Conservation (phyloP, 305 asterid species). For the Solanum hybrid region DNA sequence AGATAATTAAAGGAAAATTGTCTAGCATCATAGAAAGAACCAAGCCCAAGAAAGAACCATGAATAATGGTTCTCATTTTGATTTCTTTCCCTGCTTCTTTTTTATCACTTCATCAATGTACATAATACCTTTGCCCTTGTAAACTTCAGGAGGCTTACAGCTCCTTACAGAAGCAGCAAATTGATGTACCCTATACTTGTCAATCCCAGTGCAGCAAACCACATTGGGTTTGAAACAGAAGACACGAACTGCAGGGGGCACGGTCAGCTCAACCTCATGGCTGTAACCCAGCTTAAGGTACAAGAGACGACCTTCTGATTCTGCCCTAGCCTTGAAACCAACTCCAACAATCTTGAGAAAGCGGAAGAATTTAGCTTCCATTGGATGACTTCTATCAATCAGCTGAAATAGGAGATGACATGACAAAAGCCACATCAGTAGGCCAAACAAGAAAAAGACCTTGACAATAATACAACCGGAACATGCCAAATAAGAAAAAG, state of each 20-base stretch:
- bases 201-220: conserved; percentile 66
- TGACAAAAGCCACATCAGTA: background rate
- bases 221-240: conserved; percentile 61
- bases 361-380: conserved; percentile 70
- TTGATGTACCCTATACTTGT: conserved; percentile 60
- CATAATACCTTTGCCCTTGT: conserved; percentile 71
- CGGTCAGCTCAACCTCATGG: conserved; percentile 61
- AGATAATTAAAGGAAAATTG: background rate
- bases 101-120: conserved; percentile 52
- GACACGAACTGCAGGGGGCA: conserved; percentile 64
- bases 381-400: background rate
- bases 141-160: conserved; percentile 61
- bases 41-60: background rate
- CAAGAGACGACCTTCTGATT: conserved; percentile 62
- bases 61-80: conserved; percentile 20
- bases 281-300: conserved; percentile 67
- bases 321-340: conserved; percentile 77
- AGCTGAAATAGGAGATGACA: background rate
- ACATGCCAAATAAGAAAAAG: background rate
- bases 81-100: conserved; percentile 52
- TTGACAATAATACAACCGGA: background rate
- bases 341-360: conserved; percentile 70
- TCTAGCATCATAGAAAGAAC: background rate
- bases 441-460: background rate
- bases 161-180: conserved; percentile 55